Evolutionary conservation across 1,284 basidiomycete species (phyloP), one percentile per base, ranked within the genome.

Genomic region (Quambalaria eucalypti): DNA sequence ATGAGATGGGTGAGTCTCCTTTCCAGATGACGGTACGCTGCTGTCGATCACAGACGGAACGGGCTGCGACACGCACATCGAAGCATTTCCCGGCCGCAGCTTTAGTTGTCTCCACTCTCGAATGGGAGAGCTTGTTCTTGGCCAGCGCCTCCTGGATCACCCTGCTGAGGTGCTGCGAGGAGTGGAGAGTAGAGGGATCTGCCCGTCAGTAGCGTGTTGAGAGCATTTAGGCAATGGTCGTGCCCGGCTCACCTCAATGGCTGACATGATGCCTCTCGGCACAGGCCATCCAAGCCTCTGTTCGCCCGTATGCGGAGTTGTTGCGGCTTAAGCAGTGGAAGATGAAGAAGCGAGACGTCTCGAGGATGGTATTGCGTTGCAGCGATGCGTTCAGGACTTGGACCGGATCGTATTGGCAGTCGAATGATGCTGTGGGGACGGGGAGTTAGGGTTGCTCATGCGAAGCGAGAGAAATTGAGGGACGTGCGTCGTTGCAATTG

Each of bases 41-140:
- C 30, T 12, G 6, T 16, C 48, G 7, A 21, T 14, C n/a, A 25
- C 3, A 4, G 16, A 39, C 4, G 21, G 36, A 14, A 3, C 36
- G 21, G 4, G 4, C 36, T 12, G 23, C 25, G 14, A 31, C 4
- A 64, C 61, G 25, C 48, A 63, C 62, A 14, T 44, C 25, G 23
- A 66, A 39, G 23, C 55, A 54, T 9, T 48, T 48, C 2, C 49
- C 44, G 12, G 62, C 62, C 14, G 36, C 49, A 1, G 53, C 50
- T 7, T 57, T 61, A 48, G 64, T 53, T 1, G 52, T 44, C 26
- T 55, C 50, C 16, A 66, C 64, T 2, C 62, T 47, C n/a, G 62
- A 64, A 4, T 53, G 48, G 1, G 66, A 68, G n/a, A 68, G 52
- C 55, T 66, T 68, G 51, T 68, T 66, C 16, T 39, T 48, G 6